Evolutionary conservation across 2,329 filamentous ascomycete genomes (phyloP).

Genomic region (Colletotrichum salicis): DNA sequence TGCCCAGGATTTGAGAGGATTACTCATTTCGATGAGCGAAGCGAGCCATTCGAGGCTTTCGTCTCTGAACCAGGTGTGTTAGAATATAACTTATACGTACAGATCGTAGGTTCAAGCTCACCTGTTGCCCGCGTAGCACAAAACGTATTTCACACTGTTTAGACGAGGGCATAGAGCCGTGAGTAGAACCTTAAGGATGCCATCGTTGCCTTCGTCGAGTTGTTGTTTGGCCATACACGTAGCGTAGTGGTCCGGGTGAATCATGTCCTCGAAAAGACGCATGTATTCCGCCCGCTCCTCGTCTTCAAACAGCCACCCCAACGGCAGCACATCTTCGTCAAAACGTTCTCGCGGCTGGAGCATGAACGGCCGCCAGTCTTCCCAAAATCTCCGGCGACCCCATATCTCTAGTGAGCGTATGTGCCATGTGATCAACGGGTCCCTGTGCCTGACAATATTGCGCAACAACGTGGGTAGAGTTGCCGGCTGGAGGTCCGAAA

Average conservation of each 20-base stretch:
- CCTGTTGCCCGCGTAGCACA: background rate
- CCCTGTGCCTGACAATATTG: background rate
- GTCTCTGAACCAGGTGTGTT: background rate
- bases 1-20: background rate
- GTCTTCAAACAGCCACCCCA: background rate
- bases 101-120: background rate
- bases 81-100: background rate
- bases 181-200: constrained; percentile 1
- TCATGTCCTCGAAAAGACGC: background rate
- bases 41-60: background rate
- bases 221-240: background rate
- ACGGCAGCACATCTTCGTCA: background rate
- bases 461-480: constrained; percentile 15
- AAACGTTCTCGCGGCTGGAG: background rate
- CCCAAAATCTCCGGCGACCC: constrained; percentile 1
- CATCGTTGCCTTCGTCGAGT: constrained; percentile 1
- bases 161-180: constrained; percentile 14
- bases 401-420: constrained; percentile 20
- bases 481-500: constrained; percentile 14
- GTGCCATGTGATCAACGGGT: constrained; percentile 9
- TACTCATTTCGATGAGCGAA: background rate
- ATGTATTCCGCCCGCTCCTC: constrained; percentile 5
- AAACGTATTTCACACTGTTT: constrained; percentile 4
- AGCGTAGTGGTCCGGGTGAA: background rate
- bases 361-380: constrained; percentile 15